These are phyloP conservation scores for Clonostachys byssicola DNA, from an alignment of 2,329 filamentous ascomycete genomes.

Conservation along the genomic window DNA sequence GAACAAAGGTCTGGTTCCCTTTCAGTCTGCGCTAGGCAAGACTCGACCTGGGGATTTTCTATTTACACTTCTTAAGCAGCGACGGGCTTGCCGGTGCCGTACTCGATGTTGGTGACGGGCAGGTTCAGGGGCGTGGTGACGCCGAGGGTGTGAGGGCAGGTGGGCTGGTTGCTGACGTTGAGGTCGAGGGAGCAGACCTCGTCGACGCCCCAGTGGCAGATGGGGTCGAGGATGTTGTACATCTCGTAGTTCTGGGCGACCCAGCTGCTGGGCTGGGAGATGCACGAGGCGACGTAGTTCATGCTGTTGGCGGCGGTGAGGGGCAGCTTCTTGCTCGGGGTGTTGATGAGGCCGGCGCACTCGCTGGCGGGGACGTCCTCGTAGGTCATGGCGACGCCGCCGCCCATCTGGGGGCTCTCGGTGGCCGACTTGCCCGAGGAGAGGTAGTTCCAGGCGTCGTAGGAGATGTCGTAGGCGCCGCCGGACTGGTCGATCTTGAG, in stretches of 20 bases:
- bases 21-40: too few species aligned
- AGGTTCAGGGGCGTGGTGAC: conserved; percentile 16
- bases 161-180: conserved; percentile 43
- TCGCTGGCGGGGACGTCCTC: conserved; percentile 39
- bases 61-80: conserved; percentile 7
- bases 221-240: conserved; percentile 47
- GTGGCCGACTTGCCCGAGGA: conserved; percentile 42
- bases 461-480: conserved; percentile 54
- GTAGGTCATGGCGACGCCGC: conserved; percentile 46
- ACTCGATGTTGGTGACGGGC: conserved; percentile 47
- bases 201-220: conserved; percentile 44
- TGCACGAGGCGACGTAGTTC: conserved; percentile 44
- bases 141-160: conserved; percentile 41
- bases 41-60: not conserved
- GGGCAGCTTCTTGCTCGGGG: conserved; percentile 40
- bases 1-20: too few species aligned
- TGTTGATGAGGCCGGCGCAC: conserved; percentile 47
- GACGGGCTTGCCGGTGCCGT: conserved; percentile 37
- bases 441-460: conserved; percentile 60
- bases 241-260: conserved; percentile 47
- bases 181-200: conserved; percentile 46
- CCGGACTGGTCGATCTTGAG: conserved; percentile 52
- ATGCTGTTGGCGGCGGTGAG: conserved; percentile 54
- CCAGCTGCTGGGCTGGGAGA: conserved; percentile 39
- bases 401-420: conserved; percentile 38